phyloP scores from a whole-genome alignment of 1,139 yeast species.

The Entelexis paramagnoliae region DNA sequence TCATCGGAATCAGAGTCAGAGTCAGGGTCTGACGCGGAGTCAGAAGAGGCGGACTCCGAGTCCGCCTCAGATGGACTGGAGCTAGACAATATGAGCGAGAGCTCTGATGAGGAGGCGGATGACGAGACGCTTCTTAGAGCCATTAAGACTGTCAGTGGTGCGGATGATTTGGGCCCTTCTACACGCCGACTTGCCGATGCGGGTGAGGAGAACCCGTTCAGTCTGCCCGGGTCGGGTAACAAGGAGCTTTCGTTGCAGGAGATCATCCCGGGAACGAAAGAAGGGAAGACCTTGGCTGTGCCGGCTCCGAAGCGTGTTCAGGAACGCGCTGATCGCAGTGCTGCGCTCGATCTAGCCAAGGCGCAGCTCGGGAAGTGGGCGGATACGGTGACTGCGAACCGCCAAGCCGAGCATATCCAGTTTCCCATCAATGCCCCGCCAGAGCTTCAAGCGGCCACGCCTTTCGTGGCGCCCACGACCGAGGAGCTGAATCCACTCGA shows the following conservation, averaged over 20 bases:
- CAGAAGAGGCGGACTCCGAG: not conserved
- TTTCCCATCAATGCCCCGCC: conserved; percentile 50
- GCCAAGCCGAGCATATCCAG: conserved; percentile 73
- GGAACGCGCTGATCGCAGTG: conserved; percentile 73
- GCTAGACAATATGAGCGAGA: not conserved
- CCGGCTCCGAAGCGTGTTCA: conserved; percentile 84
- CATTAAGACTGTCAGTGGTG: conserved; percentile 33
- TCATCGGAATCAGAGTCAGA: conserved; percentile 33
- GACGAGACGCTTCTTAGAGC: conserved; percentile 31
- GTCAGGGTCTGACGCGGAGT: not conserved
- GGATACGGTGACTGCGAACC: conserved; percentile 64
- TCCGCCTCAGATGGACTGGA: conserved; percentile 7
- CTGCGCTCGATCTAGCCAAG: conserved; percentile 82
- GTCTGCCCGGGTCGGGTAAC: conserved; percentile 40
- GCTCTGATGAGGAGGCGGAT: conserved; percentile 26
- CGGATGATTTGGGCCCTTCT: not conserved
- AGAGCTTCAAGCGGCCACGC: conserved; percentile 36
- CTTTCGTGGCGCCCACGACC: conserved; percentile 43
- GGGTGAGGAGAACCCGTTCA: conserved; percentile 59
- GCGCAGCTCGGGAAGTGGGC: conserved; percentile 84
- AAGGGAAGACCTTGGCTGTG: conserved; percentile 48
- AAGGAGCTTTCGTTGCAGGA: conserved; percentile 57
- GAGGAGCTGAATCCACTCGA: conserved; percentile 48
- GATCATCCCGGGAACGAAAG: conserved; percentile 38
- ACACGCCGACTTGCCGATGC: conserved; percentile 28